Conservation (phyloP, 192 early-diverging fungal genomes). For the Umbelopsis ramanniana region DNA sequence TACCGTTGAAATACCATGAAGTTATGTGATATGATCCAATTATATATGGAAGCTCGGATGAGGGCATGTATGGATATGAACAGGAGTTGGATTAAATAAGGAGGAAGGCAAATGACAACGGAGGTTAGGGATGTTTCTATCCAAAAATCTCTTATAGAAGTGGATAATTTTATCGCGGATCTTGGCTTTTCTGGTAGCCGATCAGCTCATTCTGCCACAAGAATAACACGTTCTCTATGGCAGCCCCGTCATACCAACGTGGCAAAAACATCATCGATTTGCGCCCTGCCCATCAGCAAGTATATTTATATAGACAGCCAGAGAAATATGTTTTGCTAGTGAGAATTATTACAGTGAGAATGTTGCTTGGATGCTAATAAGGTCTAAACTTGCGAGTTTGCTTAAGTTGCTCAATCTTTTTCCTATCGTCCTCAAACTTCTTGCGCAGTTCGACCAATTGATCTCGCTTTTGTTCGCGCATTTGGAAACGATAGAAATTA, state of each 20-base stretch:
- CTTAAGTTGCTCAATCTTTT: constrained; percentile 79
- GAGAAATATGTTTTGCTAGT: not conserved
- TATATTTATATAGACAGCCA: not conserved
- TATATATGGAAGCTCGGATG: not conserved
- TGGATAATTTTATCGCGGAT: constrained; percentile 1
- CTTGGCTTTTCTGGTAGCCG: not conserved
- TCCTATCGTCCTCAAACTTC: constrained; percentile 94
- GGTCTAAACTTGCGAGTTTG: constrained; percentile 84
- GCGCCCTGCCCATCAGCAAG: not conserved
- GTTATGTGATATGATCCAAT: not conserved
- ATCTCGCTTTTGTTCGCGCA: constrained; percentile 87
- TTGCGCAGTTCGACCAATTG: constrained; percentile 86
- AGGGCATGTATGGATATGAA: not conserved
- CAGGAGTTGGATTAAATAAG: constrained; percentile 23
- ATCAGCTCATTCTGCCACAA: not conserved
- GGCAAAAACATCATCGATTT: not conserved
- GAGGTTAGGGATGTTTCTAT: constrained; percentile 7
- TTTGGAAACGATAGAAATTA: constrained; percentile 97
- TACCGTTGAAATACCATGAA: not conserved
- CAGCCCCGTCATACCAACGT: not conserved
- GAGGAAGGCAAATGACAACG: constrained; percentile 1
- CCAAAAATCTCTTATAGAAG: not conserved
- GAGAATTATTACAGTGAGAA: not conserved
- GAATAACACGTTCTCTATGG: not conserved
- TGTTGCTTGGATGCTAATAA: constrained; percentile 58